A percentile compares a stretch with the other conserved stretches of the same genome.
These are phyloP conservation scores for Oryza longistaminata DNA, from an alignment of 176 grass and related monocot species.

Conservation along the genomic window DNA sequence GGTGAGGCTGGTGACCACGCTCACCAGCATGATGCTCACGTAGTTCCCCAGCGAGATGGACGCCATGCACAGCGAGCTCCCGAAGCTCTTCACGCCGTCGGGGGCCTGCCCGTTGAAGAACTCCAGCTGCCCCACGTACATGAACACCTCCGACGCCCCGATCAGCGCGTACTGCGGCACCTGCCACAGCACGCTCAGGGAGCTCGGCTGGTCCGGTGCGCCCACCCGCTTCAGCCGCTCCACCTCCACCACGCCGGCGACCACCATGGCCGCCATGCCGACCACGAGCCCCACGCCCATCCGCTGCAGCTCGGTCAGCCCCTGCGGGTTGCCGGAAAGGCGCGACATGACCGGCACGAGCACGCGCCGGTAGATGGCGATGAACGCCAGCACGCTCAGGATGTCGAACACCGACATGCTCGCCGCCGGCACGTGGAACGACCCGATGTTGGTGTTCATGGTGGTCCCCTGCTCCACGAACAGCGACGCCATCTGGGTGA, in stretches of 20 bases:
- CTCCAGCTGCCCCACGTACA: conserved; percentile 87
- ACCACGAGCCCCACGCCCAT: conserved; percentile 79
- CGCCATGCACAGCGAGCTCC: conserved; percentile 85
- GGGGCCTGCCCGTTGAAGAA: conserved; percentile 88
- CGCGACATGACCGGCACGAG: conserved; percentile 47
- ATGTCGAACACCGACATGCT: conserved; percentile 94
- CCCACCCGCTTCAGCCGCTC: conserved; percentile 53
- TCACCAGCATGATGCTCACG: conserved; percentile 82
- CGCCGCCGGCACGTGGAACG: conserved; percentile 69
- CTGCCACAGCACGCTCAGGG: conserved; percentile 72
- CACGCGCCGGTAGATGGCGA: conserved; percentile 61
- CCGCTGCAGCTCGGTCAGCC: conserved; percentile 75
- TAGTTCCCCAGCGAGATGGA: conserved; percentile 93
- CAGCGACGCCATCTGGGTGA: conserved; percentile 88
- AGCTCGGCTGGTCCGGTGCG: conserved; percentile 43
- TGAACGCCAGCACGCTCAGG: conserved; percentile 67
- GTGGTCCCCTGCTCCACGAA: conserved; percentile 82
- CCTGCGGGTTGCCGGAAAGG: conserved; percentile 58
- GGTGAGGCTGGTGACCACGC: conserved; percentile 57
- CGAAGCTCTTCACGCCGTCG: conserved; percentile 89
- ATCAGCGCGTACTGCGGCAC: conserved; percentile 80
- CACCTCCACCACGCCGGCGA: conserved; percentile 62
- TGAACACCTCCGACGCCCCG: conserved; percentile 86
- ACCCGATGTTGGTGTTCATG: conserved; percentile 69
- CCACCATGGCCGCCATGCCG: conserved; percentile 71